Conservation (phyloP, 768 basidiomycete species). For the Russula brevipes region DNA sequence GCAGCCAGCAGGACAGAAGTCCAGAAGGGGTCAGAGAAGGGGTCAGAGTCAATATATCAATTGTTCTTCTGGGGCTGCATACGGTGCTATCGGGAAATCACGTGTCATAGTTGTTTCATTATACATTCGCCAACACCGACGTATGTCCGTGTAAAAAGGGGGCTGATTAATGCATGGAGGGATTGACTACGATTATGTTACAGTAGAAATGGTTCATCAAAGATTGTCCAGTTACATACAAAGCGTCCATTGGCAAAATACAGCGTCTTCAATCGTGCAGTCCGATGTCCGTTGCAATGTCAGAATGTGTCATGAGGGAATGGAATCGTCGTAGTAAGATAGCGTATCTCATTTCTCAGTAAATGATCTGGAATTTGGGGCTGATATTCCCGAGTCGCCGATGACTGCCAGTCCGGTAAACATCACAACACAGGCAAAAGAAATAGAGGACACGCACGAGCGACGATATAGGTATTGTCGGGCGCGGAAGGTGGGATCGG, state of each 20-base stretch:
- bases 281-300: slow-evolving; percentile 4
- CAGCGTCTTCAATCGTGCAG: neutral
- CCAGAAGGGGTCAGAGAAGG: too few species aligned
- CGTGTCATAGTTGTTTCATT: too few species aligned
- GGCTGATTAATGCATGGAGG: too few species aligned
- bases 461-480: slow-evolving; percentile 52
- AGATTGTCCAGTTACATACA: neutral
- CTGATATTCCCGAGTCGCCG: slow-evolving; percentile 62
- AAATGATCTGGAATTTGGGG: slow-evolving; percentile 51
- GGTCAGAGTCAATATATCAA: too few species aligned
- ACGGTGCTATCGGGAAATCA: too few species aligned
- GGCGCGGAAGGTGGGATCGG: slow-evolving; percentile 39
- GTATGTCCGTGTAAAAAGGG: too few species aligned
- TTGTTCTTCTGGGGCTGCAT: too few species aligned
- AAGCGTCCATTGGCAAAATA: slow-evolving; percentile 6
- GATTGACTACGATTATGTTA: neutral
- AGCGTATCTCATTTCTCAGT: neutral
- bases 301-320: neutral
- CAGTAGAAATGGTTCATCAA: neutral
- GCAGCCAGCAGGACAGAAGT: too few species aligned
- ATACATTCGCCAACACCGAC: too few species aligned
- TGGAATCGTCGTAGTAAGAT: neutral
- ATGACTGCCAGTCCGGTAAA: slow-evolving; percentile 40
- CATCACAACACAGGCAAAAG: neutral
- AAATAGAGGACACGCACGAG: slow-evolving; percentile 43